Evolutionary conservation across 1,284 basidiomycete genomes (phyloP), one percentile per base, ranked within the genome.

Genomic region (Phylloporus sp.): DNA sequence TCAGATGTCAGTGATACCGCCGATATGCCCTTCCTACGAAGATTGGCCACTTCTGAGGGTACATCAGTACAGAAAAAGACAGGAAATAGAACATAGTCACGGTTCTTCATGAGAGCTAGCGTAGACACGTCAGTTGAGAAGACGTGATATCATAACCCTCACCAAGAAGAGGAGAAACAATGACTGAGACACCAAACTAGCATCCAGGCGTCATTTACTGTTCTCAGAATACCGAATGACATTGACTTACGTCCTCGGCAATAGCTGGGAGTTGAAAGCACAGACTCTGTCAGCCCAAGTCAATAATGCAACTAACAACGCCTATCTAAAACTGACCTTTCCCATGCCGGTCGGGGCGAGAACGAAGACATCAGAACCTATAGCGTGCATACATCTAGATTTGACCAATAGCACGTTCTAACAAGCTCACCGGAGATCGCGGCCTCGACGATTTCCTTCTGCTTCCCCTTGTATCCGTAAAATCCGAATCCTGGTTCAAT

Each of bases 291-390:
- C 34, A 15, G 53, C n/a, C 24, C 26, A 17, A 31, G 18, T 28
- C 51, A 34, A 40, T 26, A 32, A 39, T 10, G 20, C 0, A 66
- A 42, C 40, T 11, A 2, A n/a, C n/a, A 24, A 2, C 10, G 2
- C 26, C 15, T 18, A 13, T 46, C 12, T 2, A 17, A 56, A 60
- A n/a, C 79, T 61, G 57, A 91, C 93, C 86, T 96, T 96, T 32
- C 94, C 94, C 84, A 95, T 89, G 4, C 94, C 94, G 3, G 94
- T 96, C 0, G 94, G 93, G 12, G 94, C 94, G 4, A 95, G 84
- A 8, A 95, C 92, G 52, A 94, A 84, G 10, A 94, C 85, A 76
- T 94, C 92, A 22, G 76, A 77, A 17, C 88, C 89, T 90, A 57
- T 12, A 40, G n/a, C 18, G 10, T 22, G 46, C 44, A 42, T 66